A percentile compares a stretch with the other conserved stretches of the same genome.
Conservation (phyloP, 441 rosid genomes). For the Aleurites moluccanus region DNA sequence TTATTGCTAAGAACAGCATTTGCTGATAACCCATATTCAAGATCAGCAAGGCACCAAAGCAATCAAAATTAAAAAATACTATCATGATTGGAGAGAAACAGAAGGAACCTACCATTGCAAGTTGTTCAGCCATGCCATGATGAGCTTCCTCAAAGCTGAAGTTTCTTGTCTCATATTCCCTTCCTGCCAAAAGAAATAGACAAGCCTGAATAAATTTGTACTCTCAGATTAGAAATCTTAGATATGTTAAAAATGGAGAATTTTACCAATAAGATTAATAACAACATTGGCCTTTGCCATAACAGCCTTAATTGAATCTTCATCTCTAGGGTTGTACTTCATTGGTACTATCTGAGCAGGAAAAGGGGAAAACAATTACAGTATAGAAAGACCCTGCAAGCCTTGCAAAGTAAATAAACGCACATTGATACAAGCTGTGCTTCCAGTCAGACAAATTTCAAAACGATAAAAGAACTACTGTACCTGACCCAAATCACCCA, state of each 20-base stretch:
- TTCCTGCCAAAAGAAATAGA: slow-evolving; percentile 18
- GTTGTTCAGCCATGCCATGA: slow-evolving; percentile 76
- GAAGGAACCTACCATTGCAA: slow-evolving; percentile 64
- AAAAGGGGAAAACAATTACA: slow-evolving; percentile 17
- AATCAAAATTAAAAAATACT: not conserved
- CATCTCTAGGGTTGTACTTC: slow-evolving; percentile 89
- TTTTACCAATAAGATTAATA: slow-evolving; percentile 88
- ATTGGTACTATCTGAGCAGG: slow-evolving; percentile 83
- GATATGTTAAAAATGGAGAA: slow-evolving; percentile 2
- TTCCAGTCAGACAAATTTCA: not conserved
- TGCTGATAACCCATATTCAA: not conserved
- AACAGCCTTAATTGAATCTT: slow-evolving; percentile 88
- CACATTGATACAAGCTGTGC: not conserved
- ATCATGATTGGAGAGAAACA: not conserved
- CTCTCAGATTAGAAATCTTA: slow-evolving; percentile 11
- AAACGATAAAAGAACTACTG: slow-evolving; percentile 18
- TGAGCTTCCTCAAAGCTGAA: slow-evolving; percentile 94
- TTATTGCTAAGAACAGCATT: not conserved
- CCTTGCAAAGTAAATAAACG: not conserved
- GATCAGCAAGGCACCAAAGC: not conserved
- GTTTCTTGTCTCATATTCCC: slow-evolving; percentile 88
- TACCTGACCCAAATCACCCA: slow-evolving; percentile 99
- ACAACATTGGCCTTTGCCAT: slow-evolving; percentile 99
- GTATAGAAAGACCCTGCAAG: slow-evolving; percentile 2
- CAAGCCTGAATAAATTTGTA: slow-evolving; percentile 10